Evolutionary conservation across 1,284 basidiomycete genomes (phyloP).

Genomic region (Vanrija sp.): DNA sequence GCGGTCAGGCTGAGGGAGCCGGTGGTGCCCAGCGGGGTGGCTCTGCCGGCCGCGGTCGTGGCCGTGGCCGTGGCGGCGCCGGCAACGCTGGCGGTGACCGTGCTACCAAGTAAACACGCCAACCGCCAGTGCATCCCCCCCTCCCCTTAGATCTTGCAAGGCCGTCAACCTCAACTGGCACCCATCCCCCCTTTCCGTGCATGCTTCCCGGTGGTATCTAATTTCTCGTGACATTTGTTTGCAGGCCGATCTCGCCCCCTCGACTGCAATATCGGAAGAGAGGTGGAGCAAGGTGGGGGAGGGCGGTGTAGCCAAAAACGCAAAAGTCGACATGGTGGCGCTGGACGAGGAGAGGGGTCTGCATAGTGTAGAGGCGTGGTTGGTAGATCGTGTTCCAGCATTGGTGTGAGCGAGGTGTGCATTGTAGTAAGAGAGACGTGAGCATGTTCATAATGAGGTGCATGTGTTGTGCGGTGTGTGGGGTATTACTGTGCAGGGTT

Average conservation of each 20-base stretch:
- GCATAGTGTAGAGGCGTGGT: not conserved
- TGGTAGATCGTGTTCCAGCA: slow-evolving; percentile 2
- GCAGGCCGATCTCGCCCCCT: not conserved
- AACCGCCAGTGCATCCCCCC: too few relatives aligned
- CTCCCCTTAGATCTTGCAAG: not conserved
- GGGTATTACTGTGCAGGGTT: not conserved
- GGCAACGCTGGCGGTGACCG: slow-evolving; percentile 8
- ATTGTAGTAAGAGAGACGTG: slow-evolving; percentile 15
- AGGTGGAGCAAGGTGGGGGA: not conserved
- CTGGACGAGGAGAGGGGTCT: not conserved
- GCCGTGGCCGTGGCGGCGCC: slow-evolving; percentile 17
- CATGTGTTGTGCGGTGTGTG: not conserved
- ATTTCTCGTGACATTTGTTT: not conserved
- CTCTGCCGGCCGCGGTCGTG: slow-evolving; percentile 6
- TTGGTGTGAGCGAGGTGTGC: slow-evolving; percentile 9
- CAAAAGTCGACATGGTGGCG: not conserved
- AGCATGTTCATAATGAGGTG: slow-evolving; percentile 8
- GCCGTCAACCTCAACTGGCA: not conserved
- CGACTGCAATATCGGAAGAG: not conserved
- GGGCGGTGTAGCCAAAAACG: not conserved
- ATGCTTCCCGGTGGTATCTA: not conserved
- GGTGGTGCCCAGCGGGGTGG: slow-evolving; percentile 6
- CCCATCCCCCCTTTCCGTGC: not conserved
- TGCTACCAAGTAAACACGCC: slow-evolving; percentile 8
- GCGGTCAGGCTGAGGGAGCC: not conserved